Percentiles rank a stretch among this genome's conserved stretches.
phyloP scores from a whole-genome alignment of 1,284 basidiomycete species.

The Wolfiporia cocos region DNA sequence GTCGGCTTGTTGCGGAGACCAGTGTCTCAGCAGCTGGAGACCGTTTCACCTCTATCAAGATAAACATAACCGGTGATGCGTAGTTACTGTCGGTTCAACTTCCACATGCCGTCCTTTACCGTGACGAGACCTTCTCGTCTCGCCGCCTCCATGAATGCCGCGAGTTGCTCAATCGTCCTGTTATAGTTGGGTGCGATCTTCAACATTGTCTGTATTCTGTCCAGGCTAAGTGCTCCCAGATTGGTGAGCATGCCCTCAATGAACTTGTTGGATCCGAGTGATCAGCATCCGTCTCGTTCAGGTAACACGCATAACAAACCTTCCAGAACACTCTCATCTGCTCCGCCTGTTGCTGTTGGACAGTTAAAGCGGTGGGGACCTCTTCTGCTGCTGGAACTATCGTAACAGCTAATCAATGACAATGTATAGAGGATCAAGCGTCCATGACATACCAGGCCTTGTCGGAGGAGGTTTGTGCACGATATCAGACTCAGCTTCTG shows the following conservation, averaged over 20 bases:
- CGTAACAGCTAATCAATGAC: not conserved
- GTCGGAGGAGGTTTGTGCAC: conserved; percentile 15
- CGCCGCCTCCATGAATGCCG: conserved; percentile 72
- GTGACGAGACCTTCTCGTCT: conserved; percentile 71
- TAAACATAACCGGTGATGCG: too few relatives aligned
- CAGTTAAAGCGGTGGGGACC: conserved; percentile 41
- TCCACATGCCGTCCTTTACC: conserved; percentile 71
- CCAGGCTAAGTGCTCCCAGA: conserved; percentile 63
- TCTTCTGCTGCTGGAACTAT: conserved; percentile 36
- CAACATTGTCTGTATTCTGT: conserved; percentile 80
- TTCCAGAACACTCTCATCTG: conserved; percentile 86
- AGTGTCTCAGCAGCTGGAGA: too few relatives aligned
- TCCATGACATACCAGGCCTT: conserved; percentile 6
- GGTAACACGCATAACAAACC: conserved; percentile 33
- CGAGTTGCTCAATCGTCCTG: conserved; percentile 70
- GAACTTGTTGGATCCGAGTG: too few relatives aligned
- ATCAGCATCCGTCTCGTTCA: too few relatives aligned
- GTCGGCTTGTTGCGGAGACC: not conserved
- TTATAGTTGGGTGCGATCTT: conserved; percentile 78
- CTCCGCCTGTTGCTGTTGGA: conserved; percentile 75
- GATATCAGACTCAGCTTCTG: conserved; percentile 29
- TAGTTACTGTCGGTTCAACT: conserved; percentile 33
- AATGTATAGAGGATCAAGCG: not conserved
- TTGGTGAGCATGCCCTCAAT: conserved; percentile 85
- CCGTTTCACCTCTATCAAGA: not conserved